phyloP scores from a whole-genome alignment of 2,329 filamentous ascomycete species.

The Neoscytalidium dimidiatum region DNA sequence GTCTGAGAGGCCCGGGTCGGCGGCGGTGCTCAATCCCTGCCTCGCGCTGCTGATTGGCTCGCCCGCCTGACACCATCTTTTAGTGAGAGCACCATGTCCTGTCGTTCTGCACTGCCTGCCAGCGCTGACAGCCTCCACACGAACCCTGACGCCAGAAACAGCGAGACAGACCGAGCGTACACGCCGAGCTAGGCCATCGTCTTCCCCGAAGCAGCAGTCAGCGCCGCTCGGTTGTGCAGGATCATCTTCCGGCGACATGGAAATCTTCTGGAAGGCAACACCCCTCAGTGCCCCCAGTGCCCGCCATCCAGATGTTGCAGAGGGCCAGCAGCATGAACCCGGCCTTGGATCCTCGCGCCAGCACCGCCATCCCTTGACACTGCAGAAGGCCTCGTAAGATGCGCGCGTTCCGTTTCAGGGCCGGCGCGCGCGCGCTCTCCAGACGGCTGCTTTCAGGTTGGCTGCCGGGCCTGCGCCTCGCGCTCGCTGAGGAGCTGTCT shows the following conservation, averaged over 20 bases:
- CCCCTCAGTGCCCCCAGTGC: neutral
- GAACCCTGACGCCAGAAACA: slow-evolving; percentile 9
- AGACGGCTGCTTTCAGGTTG: neutral
- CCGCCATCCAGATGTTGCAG: slow-evolving; percentile 6
- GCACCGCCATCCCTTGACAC: slow-evolving; percentile 12
- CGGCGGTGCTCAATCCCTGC: slow-evolving; percentile 7
- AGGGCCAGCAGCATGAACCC: slow-evolving; percentile 1
- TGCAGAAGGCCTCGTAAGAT: slow-evolving; percentile 15
- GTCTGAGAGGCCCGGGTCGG: slow-evolving; percentile 10
- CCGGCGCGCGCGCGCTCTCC: slow-evolving; percentile 13
- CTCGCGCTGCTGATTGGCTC: slow-evolving; percentile 1
- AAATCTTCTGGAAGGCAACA: slow-evolving; percentile 20
- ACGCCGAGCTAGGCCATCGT: slow-evolving; percentile 16
- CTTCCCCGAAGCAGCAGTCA: slow-evolving; percentile 18
- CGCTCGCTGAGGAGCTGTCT: neutral
- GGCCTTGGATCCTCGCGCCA: slow-evolving; percentile 8
- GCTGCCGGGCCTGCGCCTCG: neutral
- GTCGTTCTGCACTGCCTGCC: slow-evolving; percentile 10
- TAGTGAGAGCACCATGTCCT: slow-evolving; percentile 16
- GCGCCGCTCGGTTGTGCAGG: slow-evolving; percentile 2
- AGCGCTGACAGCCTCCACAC: slow-evolving; percentile 13
- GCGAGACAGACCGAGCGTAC: slow-evolving; percentile 3
- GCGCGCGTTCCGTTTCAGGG: slow-evolving; percentile 18
- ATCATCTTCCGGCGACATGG: slow-evolving; percentile 16
- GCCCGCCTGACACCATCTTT: slow-evolving; percentile 1